phyloP scores from a whole-genome alignment of 1,284 basidiomycete genomes.

The Leccinum griseonigrum region DNA sequence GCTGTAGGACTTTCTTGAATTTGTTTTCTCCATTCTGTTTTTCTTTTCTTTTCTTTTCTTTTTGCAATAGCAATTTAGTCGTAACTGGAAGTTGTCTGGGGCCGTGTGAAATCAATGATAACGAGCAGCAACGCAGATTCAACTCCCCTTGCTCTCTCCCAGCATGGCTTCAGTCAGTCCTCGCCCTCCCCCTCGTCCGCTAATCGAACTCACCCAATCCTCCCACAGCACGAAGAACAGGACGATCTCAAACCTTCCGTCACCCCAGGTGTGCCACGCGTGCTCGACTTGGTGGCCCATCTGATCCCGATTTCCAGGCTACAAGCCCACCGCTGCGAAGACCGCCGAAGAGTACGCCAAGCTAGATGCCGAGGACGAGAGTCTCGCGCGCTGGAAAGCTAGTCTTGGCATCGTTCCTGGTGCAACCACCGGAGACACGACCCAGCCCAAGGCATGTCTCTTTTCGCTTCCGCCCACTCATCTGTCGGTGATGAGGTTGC shows the following conservation, averaged over 20 bases:
- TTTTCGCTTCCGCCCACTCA: not conserved
- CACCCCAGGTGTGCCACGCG: conserved; percentile 55
- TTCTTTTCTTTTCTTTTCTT: not conserved
- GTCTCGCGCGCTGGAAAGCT: conserved; percentile 86
- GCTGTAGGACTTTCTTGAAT: conserved; percentile 26
- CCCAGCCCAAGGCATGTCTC: conserved; percentile 60
- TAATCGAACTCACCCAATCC: conserved; percentile 9
- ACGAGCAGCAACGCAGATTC: conserved; percentile 19
- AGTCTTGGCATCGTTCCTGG: conserved; percentile 79
- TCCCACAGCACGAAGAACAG: conserved; percentile 51
- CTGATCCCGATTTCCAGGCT: conserved; percentile 47
- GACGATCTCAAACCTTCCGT: conserved; percentile 62
- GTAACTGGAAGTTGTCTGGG: not conserved
- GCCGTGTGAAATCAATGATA: conserved; percentile 37
- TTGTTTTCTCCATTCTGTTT: not conserved
- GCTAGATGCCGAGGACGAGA: conserved; percentile 85
- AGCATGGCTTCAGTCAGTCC: conserved; percentile 44
- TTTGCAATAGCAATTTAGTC: conserved; percentile 30
- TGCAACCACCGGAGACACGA: conserved; percentile 35
- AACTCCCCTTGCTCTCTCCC: conserved; percentile 21
- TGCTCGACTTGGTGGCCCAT: conserved; percentile 1
- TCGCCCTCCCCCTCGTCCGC: not conserved
- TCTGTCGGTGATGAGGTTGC: not conserved
- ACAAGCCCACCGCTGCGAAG: conserved; percentile 68
- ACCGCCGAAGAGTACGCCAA: conserved; percentile 68